Percentiles rank a stretch among this genome's conserved stretches.
phyloP scores from a whole-genome alignment of 2,329 filamentous ascomycete genomes.

The Fusarium transvaalense region DNA sequence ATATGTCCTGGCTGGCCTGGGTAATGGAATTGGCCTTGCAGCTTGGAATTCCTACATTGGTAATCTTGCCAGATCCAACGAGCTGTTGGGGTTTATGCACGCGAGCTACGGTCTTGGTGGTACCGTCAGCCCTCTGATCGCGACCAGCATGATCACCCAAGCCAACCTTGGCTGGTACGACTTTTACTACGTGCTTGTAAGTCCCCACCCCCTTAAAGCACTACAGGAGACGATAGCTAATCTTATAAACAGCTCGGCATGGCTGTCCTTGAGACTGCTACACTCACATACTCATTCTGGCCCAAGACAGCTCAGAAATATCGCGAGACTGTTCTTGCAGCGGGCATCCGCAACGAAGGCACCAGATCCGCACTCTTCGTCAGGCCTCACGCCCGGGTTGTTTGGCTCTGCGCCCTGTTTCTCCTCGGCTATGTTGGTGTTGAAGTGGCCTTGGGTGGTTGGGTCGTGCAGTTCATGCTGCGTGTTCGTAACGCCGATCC shows the following conservation, averaged over 20 bases:
- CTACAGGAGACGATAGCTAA: neutral
- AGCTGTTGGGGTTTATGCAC: conserved; percentile 76
- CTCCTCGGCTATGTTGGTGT: conserved; percentile 81
- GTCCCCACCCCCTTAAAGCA: fast-evolving
- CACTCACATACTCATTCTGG: conserved; percentile 71
- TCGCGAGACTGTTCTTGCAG: conserved; percentile 51
- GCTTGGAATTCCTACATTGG: conserved; percentile 70
- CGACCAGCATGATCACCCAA: conserved; percentile 76
- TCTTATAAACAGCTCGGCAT: neutral
- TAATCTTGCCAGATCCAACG: conserved; percentile 76
- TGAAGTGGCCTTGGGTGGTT: conserved; percentile 83
- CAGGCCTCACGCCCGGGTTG: conserved; percentile 62
- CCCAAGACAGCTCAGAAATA: conserved; percentile 65
- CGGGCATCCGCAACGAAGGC: conserved; percentile 40
- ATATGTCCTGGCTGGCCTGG: conserved; percentile 76
- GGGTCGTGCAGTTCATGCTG: conserved; percentile 89
- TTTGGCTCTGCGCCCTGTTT: conserved; percentile 78
- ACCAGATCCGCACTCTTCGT: conserved; percentile 55
- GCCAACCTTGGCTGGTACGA: conserved; percentile 72
- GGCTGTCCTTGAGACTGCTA: conserved; percentile 36
- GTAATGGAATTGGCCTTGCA: conserved; percentile 73
- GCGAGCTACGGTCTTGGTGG: conserved; percentile 77
- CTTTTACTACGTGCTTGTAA: conserved; percentile 73
- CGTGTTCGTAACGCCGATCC: conserved; percentile 73
- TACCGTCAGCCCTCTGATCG: conserved; percentile 75